phyloP scores from a whole-genome alignment of 2,329 filamentous ascomycete genomes.

The Trematosphaeria pertusa region DNA sequence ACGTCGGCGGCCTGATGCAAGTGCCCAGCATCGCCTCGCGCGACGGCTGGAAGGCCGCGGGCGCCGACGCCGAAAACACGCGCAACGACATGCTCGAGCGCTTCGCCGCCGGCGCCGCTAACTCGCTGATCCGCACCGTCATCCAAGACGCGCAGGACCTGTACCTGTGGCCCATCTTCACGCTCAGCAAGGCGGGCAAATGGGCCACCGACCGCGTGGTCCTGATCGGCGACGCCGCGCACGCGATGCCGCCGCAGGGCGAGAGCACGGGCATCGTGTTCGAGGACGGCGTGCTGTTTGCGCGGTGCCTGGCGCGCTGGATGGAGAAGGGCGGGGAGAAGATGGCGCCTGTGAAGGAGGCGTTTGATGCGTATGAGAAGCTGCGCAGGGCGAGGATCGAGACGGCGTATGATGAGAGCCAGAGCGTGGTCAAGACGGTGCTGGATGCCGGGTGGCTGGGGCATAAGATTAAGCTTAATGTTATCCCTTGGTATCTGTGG shows the following conservation, averaged over 20 bases:
- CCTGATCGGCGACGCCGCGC: slow-evolving; percentile 56
- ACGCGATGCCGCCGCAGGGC: slow-evolving; percentile 60
- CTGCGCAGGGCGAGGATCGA: slow-evolving; percentile 55
- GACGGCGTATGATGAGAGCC: slow-evolving; percentile 54
- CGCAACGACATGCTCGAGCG: slow-evolving; percentile 50
- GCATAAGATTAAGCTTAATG: slow-evolving; percentile 53
- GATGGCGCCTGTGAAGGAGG: slow-evolving; percentile 51
- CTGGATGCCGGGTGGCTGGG: slow-evolving; percentile 54
- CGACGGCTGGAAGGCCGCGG: slow-evolving; percentile 55
- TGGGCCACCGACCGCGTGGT: slow-evolving; percentile 55
- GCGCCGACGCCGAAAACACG: slow-evolving; percentile 52
- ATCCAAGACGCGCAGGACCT: slow-evolving; percentile 53
- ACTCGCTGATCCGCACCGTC: slow-evolving; percentile 45
- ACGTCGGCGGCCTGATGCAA: slow-evolving; percentile 55
- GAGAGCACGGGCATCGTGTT: slow-evolving; percentile 61
- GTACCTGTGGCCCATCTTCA: slow-evolving; percentile 57
- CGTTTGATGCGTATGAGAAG: slow-evolving; percentile 57
- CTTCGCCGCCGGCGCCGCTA: slow-evolving; percentile 47
- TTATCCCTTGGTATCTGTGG: slow-evolving; percentile 58
- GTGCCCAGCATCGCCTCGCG: slow-evolving; percentile 51
- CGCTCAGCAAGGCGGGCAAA: slow-evolving; percentile 51
- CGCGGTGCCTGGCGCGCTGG: slow-evolving; percentile 52
- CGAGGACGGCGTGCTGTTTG: slow-evolving; percentile 60
- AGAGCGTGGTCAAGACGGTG: slow-evolving; percentile 54
- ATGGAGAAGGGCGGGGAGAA: slow-evolving; percentile 46